Percentiles rank a stretch among this genome's conserved stretches.
These are phyloP conservation scores for Hirsutella minnesotensis DNA, from an alignment of 2,329 filamentous ascomycete genomes.

Conservation along the genomic window DNA sequence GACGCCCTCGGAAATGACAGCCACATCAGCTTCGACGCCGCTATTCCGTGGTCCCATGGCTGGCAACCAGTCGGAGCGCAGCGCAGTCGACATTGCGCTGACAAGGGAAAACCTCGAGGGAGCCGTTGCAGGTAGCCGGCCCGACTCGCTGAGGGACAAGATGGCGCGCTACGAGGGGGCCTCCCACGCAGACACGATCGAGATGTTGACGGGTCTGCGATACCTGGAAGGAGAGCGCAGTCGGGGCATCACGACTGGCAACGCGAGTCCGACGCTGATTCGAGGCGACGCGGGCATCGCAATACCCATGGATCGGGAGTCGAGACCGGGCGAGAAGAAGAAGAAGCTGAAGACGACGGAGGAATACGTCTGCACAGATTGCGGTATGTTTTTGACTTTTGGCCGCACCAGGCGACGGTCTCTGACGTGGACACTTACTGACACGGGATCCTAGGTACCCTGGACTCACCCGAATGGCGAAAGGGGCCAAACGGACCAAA, in stretches of 20 bases:
- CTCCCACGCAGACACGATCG: slow-evolving; percentile 75
- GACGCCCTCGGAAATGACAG: slow-evolving; percentile 34
- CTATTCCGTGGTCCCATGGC: slow-evolving; percentile 17
- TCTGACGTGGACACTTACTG: not conserved
- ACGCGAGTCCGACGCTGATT: slow-evolving; percentile 68
- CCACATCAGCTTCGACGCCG: slow-evolving; percentile 18
- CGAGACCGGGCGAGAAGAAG: slow-evolving; percentile 65
- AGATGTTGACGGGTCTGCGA: slow-evolving; percentile 80
- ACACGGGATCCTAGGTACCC: slow-evolving; percentile 40
- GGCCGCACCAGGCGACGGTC: not conserved
- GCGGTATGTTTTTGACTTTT: slow-evolving; percentile 43
- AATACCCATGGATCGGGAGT: slow-evolving; percentile 69
- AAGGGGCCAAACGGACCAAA: slow-evolving; percentile 90
- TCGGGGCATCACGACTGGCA: slow-evolving; percentile 76
- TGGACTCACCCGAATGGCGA: slow-evolving; percentile 91
- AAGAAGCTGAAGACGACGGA: slow-evolving; percentile 74
- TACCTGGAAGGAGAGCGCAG: slow-evolving; percentile 85
- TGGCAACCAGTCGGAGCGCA: slow-evolving; percentile 43
- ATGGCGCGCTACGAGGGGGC: slow-evolving; percentile 71
- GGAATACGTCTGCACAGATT: slow-evolving; percentile 93
- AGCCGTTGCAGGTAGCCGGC: slow-evolving; percentile 48
- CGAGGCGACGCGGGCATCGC: slow-evolving; percentile 79
- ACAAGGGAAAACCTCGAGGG: slow-evolving; percentile 75
- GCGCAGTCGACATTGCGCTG: slow-evolving; percentile 52
- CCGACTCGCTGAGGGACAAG: slow-evolving; percentile 73